Percentiles rank a stretch among this genome's conserved stretches.
phyloP scores from a whole-genome alignment of 305 asterid genomes.

The Solanum aculeatissimum region DNA sequence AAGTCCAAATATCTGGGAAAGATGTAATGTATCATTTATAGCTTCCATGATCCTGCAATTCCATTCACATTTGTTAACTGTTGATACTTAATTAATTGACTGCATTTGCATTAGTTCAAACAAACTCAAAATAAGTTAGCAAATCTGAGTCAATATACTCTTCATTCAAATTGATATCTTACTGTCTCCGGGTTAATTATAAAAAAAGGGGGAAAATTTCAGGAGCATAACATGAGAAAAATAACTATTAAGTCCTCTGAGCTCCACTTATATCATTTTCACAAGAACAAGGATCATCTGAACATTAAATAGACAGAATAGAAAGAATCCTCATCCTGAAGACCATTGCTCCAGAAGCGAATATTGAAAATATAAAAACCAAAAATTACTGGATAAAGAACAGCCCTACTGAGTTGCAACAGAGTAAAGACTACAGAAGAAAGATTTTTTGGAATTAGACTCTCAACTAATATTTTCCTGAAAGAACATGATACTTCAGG shows the following conservation, averaged over 20 bases:
- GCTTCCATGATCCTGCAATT: constrained; percentile 68
- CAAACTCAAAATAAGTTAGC: not conserved
- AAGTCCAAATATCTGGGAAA: constrained; percentile 37
- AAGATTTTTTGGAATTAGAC: not conserved
- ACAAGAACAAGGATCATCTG: not conserved
- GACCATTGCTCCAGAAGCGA: not conserved
- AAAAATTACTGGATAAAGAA: not conserved
- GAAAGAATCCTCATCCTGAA: not conserved
- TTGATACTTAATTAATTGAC: not conserved
- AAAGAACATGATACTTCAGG: not conserved
- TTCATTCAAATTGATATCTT: not conserved
- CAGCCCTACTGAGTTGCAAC: not conserved
- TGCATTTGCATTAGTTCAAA: not conserved
- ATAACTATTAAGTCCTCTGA: not conserved
- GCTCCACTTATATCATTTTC: not conserved
- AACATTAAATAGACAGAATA: not conserved
- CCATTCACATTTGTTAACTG: not conserved
- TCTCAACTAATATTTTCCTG: not conserved
- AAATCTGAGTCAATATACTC: not conserved
- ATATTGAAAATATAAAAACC: not conserved
- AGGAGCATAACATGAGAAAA: not conserved
- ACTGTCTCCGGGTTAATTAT: not conserved
- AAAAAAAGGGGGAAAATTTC: not conserved
- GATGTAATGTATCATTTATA: constrained; percentile 38
- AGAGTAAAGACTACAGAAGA: not conserved